phyloP scores from a whole-genome alignment of 306 rosid species.

The Citrullus colocynthis region DNA sequence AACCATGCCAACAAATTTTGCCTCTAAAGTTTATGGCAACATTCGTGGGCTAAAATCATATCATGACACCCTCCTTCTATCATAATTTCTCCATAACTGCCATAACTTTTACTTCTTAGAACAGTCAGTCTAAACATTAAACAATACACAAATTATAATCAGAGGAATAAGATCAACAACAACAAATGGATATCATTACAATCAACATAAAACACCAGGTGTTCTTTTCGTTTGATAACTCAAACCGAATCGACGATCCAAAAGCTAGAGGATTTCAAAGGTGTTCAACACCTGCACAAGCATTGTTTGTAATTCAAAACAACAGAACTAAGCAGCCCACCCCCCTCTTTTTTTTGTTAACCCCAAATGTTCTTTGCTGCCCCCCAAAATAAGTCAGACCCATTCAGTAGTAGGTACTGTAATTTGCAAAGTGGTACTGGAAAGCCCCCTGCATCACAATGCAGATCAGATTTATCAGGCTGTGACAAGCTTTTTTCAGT shows the following conservation, averaged over 20 bases:
- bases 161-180: neutral
- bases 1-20: neutral
- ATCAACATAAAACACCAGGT: neutral
- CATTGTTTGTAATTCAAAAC: neutral
- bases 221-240: neutral
- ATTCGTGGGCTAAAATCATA: neutral
- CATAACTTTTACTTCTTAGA: neutral
- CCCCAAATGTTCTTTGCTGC: neutral
- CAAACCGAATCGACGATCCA: neutral
- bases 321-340: neutral
- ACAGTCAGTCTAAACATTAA: neutral
- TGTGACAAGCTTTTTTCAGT: neutral
- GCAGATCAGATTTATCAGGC: conserved; percentile 4
- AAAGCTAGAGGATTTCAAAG: neutral
- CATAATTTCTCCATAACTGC: neutral
- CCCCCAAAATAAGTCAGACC: neutral
- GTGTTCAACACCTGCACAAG: neutral
- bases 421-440: conserved; percentile 20
- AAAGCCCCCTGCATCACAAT: conserved; percentile 30
- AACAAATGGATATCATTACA: neutral
- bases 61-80: neutral
- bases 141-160: neutral
- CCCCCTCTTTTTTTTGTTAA: neutral
- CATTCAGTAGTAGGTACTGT: conserved; percentile 10
- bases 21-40: neutral